A percentile compares a stretch with the other conserved stretches of the same genome.
These are phyloP conservation scores for Fomitopsis serialis DNA, from an alignment of 768 basidiomycete genomes.

Conservation along the genomic window DNA sequence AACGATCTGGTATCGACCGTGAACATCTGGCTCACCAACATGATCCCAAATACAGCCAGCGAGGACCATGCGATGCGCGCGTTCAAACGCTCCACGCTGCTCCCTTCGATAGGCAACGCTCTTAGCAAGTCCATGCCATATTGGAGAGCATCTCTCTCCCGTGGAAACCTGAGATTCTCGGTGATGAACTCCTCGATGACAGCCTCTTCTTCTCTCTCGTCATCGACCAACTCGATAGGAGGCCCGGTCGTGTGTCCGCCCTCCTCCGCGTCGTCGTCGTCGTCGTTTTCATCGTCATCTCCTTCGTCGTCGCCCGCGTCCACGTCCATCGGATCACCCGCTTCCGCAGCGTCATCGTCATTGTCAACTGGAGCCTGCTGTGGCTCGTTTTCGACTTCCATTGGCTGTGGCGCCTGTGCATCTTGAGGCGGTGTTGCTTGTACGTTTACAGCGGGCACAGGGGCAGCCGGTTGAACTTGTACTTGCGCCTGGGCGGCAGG, in stretches of 20 bases:
- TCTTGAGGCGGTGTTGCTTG: background rate
- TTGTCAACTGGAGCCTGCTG: background rate
- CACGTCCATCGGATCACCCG: background rate
- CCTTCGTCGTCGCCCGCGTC: background rate
- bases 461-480: background rate
- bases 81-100: background rate
- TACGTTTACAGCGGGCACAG: background rate
- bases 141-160: background rate
- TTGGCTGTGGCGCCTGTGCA: background rate
- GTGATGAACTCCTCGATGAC: background rate
- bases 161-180: background rate
- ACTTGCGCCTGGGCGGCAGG: background rate
- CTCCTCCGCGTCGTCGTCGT: background rate
- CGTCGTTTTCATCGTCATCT: background rate
- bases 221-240: slow-evolving; percentile 1
- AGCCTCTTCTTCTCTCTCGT: background rate
- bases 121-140: background rate
- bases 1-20: background rate
- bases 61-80: slow-evolving; percentile 1
- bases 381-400: background rate
- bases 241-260: background rate
- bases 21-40: background rate
- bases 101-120: background rate
- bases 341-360: background rate
- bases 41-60: slow-evolving; percentile 1